A percentile compares a stretch with the other conserved stretches of the same genome.
phyloP scores from a whole-genome alignment of 2,329 filamentous ascomycete species.

The Neopestalotiopsis clavispora region DNA sequence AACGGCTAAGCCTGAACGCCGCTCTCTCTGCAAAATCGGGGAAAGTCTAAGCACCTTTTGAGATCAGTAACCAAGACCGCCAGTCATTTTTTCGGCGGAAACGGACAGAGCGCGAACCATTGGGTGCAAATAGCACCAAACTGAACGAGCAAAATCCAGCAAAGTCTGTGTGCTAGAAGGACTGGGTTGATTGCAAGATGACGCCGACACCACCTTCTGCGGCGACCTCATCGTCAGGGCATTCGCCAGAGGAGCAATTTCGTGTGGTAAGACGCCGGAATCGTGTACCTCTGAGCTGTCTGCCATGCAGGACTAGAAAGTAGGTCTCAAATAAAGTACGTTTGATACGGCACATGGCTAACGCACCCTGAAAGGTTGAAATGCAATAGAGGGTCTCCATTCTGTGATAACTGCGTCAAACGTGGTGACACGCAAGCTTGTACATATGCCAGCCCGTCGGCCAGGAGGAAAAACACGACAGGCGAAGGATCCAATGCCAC shows the following conservation, averaged over 20 bases:
- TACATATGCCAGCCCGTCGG: constrained; percentile 76
- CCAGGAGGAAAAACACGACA: constrained; percentile 75
- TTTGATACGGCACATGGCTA: constrained; percentile 29
- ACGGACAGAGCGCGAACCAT: neutral
- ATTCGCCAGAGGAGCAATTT: constrained; percentile 86
- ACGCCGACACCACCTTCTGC: constrained; percentile 79
- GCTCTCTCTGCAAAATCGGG: neutral
- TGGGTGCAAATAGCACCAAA: neutral
- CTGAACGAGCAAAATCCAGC: neutral
- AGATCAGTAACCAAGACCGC: neutral
- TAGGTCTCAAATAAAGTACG: constrained; percentile 45
- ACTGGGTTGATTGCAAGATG: constrained; percentile 52
- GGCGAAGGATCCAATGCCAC: constrained; percentile 55
- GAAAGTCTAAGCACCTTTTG: constrained; percentile 5
- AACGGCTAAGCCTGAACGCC: neutral
- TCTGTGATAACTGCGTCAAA: constrained; percentile 88
- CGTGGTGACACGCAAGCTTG: constrained; percentile 81
- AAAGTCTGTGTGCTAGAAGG: neutral
- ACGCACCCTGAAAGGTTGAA: constrained; percentile 54
- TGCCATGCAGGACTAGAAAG: constrained; percentile 91
- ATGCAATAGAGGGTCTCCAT: constrained; percentile 90
- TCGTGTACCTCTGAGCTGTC: constrained; percentile 88
- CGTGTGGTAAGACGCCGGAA: constrained; percentile 91
- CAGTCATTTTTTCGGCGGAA: neutral
- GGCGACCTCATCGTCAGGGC: constrained; percentile 74